Conservation (phyloP, 2,329 filamentous ascomycete species). For the Penicillium sp. region DNA sequence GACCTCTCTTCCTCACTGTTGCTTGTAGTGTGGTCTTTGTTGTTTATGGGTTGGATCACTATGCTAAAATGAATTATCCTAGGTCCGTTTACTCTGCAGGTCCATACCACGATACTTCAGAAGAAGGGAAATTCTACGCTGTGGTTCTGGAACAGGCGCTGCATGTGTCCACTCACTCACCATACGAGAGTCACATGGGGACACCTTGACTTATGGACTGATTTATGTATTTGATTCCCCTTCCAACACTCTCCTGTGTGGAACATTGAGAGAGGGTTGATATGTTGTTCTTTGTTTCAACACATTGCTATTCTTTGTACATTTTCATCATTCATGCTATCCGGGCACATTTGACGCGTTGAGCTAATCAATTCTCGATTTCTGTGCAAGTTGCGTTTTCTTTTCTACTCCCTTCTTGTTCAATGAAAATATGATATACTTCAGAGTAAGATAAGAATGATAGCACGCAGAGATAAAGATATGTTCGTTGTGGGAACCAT, state of each 20-base stretch:
- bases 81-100: conserved; percentile 38
- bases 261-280: not conserved
- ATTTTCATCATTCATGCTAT: not conserved
- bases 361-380: not conserved
- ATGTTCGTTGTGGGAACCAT: too few relatives aligned
- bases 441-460: not conserved
- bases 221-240: not conserved
- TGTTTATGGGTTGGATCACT: not conserved
- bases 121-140: conserved; percentile 40
- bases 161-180: not conserved
- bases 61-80: not conserved
- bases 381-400: not conserved
- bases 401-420: not conserved
- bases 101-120: conserved; percentile 37
- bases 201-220: conserved; percentile 1
- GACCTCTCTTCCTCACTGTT: not conserved
- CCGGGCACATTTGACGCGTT: not conserved
- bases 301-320: not conserved
- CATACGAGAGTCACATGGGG: conserved; percentile 5
- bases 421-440: not conserved
- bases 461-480: too few relatives aligned
- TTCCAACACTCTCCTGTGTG: not conserved
- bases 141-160: conserved; percentile 36
- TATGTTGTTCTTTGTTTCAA: not conserved
- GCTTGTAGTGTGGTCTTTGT: not conserved